phyloP scores from a whole-genome alignment of 1,139 yeast genomes.

The Blastobotrys buckinghamii region DNA sequence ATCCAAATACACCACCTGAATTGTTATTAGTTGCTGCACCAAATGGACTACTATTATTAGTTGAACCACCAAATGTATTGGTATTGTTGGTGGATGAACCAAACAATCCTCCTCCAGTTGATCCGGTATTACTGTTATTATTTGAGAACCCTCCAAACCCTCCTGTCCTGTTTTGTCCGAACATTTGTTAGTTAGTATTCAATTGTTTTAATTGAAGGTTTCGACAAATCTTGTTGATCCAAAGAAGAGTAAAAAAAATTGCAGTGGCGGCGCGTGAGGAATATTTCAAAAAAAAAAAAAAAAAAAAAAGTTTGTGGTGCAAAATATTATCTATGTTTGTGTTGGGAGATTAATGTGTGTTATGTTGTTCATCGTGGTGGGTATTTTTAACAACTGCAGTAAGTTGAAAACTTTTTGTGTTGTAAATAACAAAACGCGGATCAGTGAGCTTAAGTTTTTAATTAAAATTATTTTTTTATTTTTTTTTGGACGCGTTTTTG shows the following conservation, averaged over 20 bases:
- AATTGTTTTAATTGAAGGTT: neutral
- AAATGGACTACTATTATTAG: slow-evolving; percentile 6
- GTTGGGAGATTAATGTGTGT: neutral
- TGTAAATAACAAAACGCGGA: too few relatives aligned
- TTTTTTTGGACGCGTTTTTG: neutral
- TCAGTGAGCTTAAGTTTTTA: too few relatives aligned
- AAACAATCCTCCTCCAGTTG: slow-evolving; percentile 26
- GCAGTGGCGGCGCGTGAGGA: neutral
- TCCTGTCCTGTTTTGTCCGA: slow-evolving; percentile 25
- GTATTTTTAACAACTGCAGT: too few relatives aligned
- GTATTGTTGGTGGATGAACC: slow-evolving; percentile 24
- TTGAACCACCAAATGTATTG: slow-evolving; percentile 27
- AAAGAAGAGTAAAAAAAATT: neutral
- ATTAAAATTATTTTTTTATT: too few relatives aligned
- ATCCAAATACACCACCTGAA: slow-evolving; percentile 36
- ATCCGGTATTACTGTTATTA: slow-evolving; percentile 13
- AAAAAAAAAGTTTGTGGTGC: neutral
- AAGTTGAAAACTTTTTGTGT: too few relatives aligned
- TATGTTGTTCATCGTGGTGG: too few relatives aligned
- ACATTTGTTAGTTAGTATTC: slow-evolving; percentile 13
- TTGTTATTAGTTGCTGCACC: slow-evolving; percentile 20
- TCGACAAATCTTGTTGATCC: neutral
- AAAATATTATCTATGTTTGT: neutral
- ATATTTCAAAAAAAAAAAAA: neutral
- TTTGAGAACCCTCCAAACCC: slow-evolving; percentile 25